Base-by-base conservation (phyloP, 2,329 filamentous ascomycete species). In the Xylaria sp. region DNA sequence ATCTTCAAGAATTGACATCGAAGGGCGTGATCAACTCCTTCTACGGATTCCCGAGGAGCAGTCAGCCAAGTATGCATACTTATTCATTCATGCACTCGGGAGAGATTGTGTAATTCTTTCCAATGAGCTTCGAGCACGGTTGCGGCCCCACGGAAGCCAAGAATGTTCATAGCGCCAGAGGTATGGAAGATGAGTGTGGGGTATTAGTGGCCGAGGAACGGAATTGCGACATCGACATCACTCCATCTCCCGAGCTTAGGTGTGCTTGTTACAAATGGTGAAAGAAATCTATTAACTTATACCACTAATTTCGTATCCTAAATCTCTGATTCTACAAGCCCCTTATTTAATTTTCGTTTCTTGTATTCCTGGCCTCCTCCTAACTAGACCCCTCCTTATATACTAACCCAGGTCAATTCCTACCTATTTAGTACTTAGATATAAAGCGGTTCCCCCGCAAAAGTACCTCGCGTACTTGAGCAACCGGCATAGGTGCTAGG, bases 211-310 rank as follows among this genome's bases (percentile, higher is more conserved):
- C 70, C 70, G 70, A 68, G 57, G 58, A 66, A 57, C 70, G 70
- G 70, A 25, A 70, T 67, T 57, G 62, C 67, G 67, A 70, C 67
- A 71, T 70, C 61, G 55, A 46, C 28, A 48, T 60, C 67, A 60
- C 48, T 41, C 59, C 48, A 56, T 60, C 33, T 58, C 3, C 46
- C 20, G 20, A 28, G 13, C 36, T 54, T n/a, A 31, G 18, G 15
- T 33, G 49, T 5, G 25, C 28, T n/a, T 10, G 3, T 20, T 12
- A 36, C 28, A 15, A 12, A 5, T 12, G 49, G 5, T 2, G 15
- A 15, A 31, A 49, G 8, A 25, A 31, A 18, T 1, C 13, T 28
- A 13, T 41, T 13, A 41, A 41, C 9, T 52, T 25, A 13, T 12
- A 23, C 48, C 23, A 20, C n/a, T 25, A 10, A 20, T 49, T 28